Base-by-base conservation (phyloP, 768 basidiomycete species). In the Serpula lacrymans region DNA sequence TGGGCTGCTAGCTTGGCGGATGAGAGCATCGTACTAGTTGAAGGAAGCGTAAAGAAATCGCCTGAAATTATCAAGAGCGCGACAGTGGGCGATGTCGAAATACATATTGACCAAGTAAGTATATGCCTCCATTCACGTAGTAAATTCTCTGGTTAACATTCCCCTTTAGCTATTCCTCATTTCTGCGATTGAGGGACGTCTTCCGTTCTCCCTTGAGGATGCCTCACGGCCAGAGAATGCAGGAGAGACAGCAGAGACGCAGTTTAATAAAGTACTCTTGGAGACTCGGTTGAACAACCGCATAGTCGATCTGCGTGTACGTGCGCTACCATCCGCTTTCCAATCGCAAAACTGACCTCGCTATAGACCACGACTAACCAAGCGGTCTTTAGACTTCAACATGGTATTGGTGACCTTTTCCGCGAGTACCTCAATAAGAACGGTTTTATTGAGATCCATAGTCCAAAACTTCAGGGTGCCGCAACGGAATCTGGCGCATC, bases 401-500 rank as follows among this genome's bases (percentile, higher is more conserved):
- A 88, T 27, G 93, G 74, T n/a, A 84, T 98, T 34, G 82, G 88
- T 46, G 76, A 84, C 39, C 65, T 93, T 32, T 98, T 97, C 84
- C 81, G 93, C 31, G 76, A 85, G 36, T 86, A 78, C 67, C 71
- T 99, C 41, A 75, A 79, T 48, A 59, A 57, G 17, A 69, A 85
- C 38, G 81, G 84, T 16, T 98, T 98, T 60, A 80, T 79, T 38
- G 95, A 98, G 65, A 98, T 99, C 46, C 95, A 98, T 66, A 93
- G 88, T 46, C 96, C 96, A 5, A 99, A 98, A 68, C 74, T 99
- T 2, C 93, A 97, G 60, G 93, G 90, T 29, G 87, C 96, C 24
- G 94, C 96, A 7, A 98, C 96, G 2, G 96, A 98, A 67, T 89
- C 86, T 10, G 96, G 96, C 7, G 90, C 96, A 30, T 88, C 88